Conservation (phyloP, 805 yeast species). For the Kluyveromyces aestuarii region DNA sequence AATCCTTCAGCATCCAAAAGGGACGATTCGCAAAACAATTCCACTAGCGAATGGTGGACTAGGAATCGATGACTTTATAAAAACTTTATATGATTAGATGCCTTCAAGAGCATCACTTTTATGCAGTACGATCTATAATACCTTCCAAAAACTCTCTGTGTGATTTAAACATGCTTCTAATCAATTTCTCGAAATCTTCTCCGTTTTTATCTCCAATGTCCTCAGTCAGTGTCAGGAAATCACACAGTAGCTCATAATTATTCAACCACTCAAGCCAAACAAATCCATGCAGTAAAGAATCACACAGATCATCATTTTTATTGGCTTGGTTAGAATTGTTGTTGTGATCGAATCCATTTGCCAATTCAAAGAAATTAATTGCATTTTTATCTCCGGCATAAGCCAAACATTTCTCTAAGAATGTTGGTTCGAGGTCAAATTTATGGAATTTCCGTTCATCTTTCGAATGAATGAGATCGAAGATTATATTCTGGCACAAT, state of each 20-base stretch:
- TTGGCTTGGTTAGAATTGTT: slow-evolving; percentile 5
- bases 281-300: slow-evolving; percentile 53
- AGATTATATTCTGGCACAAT: slow-evolving; percentile 1
- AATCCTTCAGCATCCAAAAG: slow-evolving; percentile 28
- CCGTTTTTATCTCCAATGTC: slow-evolving; percentile 7
- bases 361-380: not conserved
- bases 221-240: slow-evolving; percentile 3
- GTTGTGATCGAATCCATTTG: not conserved
- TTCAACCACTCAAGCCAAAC: slow-evolving; percentile 37
- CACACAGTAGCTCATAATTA: slow-evolving; percentile 6
- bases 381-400: not conserved
- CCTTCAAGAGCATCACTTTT: not conserved
- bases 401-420: not conserved
- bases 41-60: slow-evolving; percentile 37
- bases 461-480: not conserved
- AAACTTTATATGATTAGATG: slow-evolving; percentile 3
- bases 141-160: not conserved
- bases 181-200: not conserved
- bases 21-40: slow-evolving; percentile 35
- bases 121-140: not conserved
- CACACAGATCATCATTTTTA: slow-evolving; percentile 61
- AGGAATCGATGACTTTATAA: slow-evolving; percentile 18
- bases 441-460: not conserved
- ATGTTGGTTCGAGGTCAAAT: not conserved
- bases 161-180: not conserved